Evolutionary conservation across 2,329 filamentous ascomycete genomes (phyloP), one percentile per base, ranked within the genome.

Genomic region (Elsinoe perseae): DNA sequence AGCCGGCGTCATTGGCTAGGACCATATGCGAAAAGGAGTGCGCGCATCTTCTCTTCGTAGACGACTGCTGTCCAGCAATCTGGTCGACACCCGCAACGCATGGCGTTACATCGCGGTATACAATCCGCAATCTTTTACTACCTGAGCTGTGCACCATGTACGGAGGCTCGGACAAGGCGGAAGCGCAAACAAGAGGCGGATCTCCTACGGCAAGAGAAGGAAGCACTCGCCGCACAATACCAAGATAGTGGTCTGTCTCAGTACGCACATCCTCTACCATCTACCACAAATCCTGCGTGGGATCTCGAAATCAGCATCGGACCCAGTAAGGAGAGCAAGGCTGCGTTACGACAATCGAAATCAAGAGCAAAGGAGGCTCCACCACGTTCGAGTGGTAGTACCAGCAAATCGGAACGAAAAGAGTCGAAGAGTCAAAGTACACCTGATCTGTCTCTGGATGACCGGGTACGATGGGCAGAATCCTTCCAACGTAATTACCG

Each of bases 211-310:
- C 76, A 80, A 62, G 81, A 86, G 62, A 85, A 86, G 68, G 78
- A 79, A 44, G 80, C 77, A 58, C 71, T 84, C 57, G 53, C 38
- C 36, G 42, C 38, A 2, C 25, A 18, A 30, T 14, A 28, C 16
- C 28, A 52, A 25, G 60, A 63, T 54, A 16, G 38, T 2, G 48
- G 48, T 14, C 32, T 38, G 18, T 21, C 21, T n/a, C 71, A 83
- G 9, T 93, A 95, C 69, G 79, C 83, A 52, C 90, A 96, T 65
- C 66, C 90, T 86, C 1, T 82, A 83, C 43, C 87, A 89, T 93
- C 89, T 64, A 85, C 84, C 65, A 95, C 89, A 25, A 96, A 96
- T 65, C 85, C 86, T 10, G 89, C 88, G 72, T 96, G 91, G 91
- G 76, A 80, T 28, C 87, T 93, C 66, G 91, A 96, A 70, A 95